These are phyloP conservation scores for Vitis vinifera DNA, from an alignment of 164 flowering plant species.

Conservation along the genomic window ASM3070453v1 NC_081820.1:26604001-26604500, in stretches of 20 bases:
- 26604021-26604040: constrained; percentile 6
- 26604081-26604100: constrained; percentile 7
- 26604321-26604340: constrained; percentile 94
- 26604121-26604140: constrained; percentile 96
- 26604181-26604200: constrained; percentile 78
- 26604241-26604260: constrained; percentile 85
- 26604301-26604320: constrained; percentile 83
- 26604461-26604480: constrained; percentile 63
- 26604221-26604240: constrained; percentile 61
- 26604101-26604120: constrained; percentile 57
- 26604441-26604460: constrained; percentile 91
- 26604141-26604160: constrained; percentile 90
- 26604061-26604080: constrained; percentile 10
- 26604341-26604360: constrained; percentile 94
- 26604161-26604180: constrained; percentile 89
- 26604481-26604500: constrained; percentile 85
- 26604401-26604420: constrained; percentile 94
- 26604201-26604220: constrained; percentile 86
- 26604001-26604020: constrained; percentile 16
- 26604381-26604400: constrained; percentile 91
- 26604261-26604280: constrained; percentile 91
- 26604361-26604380: constrained; percentile 98
- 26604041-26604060: neutral
- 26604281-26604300: constrained; percentile 72
- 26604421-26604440: constrained; percentile 87